These are phyloP conservation scores for Tieghemiomyces parasiticus DNA, from an alignment of 192 early-diverging fungal species.

Conservation along the genomic window DNA sequence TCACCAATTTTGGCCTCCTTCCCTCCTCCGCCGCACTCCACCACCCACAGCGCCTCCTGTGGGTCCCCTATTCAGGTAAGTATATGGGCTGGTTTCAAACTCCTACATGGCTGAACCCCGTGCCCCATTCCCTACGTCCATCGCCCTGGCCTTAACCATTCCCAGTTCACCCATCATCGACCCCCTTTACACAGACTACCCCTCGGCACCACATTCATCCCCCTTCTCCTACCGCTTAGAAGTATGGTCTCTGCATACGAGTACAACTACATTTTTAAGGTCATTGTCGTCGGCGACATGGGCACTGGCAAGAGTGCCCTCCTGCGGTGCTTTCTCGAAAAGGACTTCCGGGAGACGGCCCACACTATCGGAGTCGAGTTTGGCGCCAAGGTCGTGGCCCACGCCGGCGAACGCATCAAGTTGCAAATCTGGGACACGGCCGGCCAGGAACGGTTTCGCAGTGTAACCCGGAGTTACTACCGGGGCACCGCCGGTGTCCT, in stretches of 20 bases:
- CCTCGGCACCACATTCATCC: no score
- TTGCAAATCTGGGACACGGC: conserved; percentile 66
- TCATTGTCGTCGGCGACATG: conserved; percentile 38
- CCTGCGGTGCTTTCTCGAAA: conserved; percentile 30
- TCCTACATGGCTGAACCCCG: no score
- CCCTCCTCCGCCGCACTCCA: no score
- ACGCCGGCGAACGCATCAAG: conserved; percentile 48
- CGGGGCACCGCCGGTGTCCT: conserved; percentile 61
- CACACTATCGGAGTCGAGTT: conserved; percentile 75
- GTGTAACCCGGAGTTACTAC: conserved; percentile 62
- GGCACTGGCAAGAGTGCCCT: conserved; percentile 35
- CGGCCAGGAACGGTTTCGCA: conserved; percentile 51
- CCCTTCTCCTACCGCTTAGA: no score
- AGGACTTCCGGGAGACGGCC: conserved; percentile 36
- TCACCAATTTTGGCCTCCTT: no score
- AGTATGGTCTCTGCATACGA: conserved; percentile 21
- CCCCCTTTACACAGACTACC: no score
- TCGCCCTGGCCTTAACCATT: no score
- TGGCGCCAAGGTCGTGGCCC: conserved; percentile 51
- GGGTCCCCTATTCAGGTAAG: no score
- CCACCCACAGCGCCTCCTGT: no score
- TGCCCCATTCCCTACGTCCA: no score
- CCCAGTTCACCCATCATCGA: no score
- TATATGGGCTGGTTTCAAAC: no score
- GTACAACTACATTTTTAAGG: conserved; percentile 35